phyloP scores from a whole-genome alignment of 2,329 filamentous ascomycete genomes.

The Trichoderma lentiforme region DNA sequence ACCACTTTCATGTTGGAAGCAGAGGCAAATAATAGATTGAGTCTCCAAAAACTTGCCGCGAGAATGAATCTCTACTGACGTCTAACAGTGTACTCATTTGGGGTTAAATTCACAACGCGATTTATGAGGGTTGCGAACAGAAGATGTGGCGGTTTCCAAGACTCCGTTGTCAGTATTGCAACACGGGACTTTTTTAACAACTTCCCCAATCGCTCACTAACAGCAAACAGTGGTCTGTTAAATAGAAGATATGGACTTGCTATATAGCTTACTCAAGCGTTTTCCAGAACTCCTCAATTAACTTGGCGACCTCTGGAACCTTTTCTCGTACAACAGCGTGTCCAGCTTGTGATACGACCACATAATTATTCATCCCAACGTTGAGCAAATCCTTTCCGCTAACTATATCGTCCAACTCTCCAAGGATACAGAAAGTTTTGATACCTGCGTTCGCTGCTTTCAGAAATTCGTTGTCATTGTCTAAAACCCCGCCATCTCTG shows the following conservation, averaged over 20 bases:
- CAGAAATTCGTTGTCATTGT: not conserved
- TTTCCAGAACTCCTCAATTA: not conserved
- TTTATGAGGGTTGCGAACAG: no score
- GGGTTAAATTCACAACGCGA: no score
- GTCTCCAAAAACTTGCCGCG: no score
- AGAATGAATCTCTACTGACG: no score
- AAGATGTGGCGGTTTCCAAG: not conserved
- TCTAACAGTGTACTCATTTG: no score
- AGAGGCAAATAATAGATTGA: no score
- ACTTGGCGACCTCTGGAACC: not conserved
- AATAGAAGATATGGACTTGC: not conserved
- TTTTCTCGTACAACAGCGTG: constrained; percentile 1
- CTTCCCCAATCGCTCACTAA: not conserved
- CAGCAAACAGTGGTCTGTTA: not conserved
- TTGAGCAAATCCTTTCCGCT: not conserved
- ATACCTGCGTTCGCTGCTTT: not conserved
- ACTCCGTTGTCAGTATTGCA: not conserved
- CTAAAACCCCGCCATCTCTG: constrained; percentile 1
- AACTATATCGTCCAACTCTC: not conserved
- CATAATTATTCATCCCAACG: not conserved
- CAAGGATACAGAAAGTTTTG: not conserved
- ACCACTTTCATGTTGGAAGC: no score
- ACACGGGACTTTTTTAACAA: not conserved
- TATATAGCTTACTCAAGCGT: not conserved
- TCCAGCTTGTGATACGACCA: not conserved